Base-by-base conservation (phyloP, 495 filamentous ascomycete species). In the Talaromyces nanjingensis region DNA sequence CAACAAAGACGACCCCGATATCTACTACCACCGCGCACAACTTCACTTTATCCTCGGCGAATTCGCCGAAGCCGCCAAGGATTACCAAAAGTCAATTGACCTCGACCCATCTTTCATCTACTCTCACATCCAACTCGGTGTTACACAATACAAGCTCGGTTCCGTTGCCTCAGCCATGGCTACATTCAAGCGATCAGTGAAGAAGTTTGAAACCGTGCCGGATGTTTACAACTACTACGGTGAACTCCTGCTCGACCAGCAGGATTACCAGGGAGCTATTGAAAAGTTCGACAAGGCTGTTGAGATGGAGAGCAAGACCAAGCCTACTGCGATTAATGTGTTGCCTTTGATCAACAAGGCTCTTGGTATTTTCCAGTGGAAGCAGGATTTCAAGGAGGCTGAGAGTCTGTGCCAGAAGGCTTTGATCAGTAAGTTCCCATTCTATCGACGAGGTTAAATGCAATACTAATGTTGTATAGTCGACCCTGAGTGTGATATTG, bases 171-270 rank as follows among this genome's bases (percentile, higher is more conserved):
- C 93, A 6, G 96, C 93, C 27, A 98, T 97, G 92, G 92, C 96
- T 14, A 98, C 96, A 6, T 99, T 99, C 86, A 84, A 94, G 65
- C 84, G 93, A 33, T 96, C 92, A 71, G 93, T 97, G 70, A 99
- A 98, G 89, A 96, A 96, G 77, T 99, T 99, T 70, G 90, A 92
- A 66, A 90, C 91, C 66, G 91, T 93, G 8, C 93, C 94, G 5
- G 94, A 99, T 72, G 94, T 99, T 3, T 99, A 98, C 81, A 99
- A 99, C 81, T 99, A 98, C 84, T 98, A 96, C 67, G 94, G 94
- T 71, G 94, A 99, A 77, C 84, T 99, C n/a, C 82, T 99, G 24
- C 86, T 99, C 22, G 94, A 99, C 79, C 94, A 99, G 80, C 86
- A 90, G 74, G 96, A 97, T 77, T 97, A 86, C 74, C 81, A 90